These are phyloP conservation scores for Moniliophthora roreri DNA, from an alignment of 1,284 basidiomycete species.

Conservation along the genomic window DNA sequence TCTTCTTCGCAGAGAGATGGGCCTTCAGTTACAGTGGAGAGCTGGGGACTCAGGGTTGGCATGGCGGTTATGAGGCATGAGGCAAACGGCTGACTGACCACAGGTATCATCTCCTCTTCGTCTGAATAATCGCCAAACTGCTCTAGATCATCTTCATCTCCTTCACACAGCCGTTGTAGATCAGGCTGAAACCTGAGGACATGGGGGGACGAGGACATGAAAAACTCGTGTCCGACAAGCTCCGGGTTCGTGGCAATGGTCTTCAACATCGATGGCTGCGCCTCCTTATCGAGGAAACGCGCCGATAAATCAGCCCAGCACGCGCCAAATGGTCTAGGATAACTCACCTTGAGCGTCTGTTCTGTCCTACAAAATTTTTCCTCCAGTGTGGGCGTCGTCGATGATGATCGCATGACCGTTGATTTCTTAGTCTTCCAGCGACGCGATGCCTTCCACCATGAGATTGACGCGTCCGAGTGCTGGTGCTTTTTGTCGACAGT, in stretches of 20 bases:
- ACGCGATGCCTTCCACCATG: not conserved
- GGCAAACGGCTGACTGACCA: not conserved
- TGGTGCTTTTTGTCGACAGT: not conserved
- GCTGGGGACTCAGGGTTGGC: not conserved
- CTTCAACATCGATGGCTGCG: not conserved
- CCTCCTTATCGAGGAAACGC: not conserved
- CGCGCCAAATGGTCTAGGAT: not conserved
- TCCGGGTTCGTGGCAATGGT: not conserved
- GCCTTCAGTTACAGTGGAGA: not conserved
- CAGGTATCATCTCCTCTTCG: not conserved
- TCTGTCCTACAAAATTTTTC: not conserved
- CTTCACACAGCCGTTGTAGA: not conserved
- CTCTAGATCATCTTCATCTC: not conserved
- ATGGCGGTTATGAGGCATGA: not conserved
- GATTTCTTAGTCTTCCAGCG: conserved; percentile 1
- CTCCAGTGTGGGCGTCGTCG: not conserved
- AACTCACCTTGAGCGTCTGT: not conserved
- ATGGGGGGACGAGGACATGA: not conserved
- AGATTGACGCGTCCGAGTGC: not conserved
- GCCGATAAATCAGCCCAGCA: not conserved
- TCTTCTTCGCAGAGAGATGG: not conserved
- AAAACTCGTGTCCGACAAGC: not conserved
- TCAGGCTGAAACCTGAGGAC: not conserved
- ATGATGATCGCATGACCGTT: not conserved
- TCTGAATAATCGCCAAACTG: not conserved